A percentile compares a stretch with the other conserved stretches of the same genome.
Conservation (phyloP, 2,329 filamentous ascomycete genomes). For the Alternaria sp. region DNA sequence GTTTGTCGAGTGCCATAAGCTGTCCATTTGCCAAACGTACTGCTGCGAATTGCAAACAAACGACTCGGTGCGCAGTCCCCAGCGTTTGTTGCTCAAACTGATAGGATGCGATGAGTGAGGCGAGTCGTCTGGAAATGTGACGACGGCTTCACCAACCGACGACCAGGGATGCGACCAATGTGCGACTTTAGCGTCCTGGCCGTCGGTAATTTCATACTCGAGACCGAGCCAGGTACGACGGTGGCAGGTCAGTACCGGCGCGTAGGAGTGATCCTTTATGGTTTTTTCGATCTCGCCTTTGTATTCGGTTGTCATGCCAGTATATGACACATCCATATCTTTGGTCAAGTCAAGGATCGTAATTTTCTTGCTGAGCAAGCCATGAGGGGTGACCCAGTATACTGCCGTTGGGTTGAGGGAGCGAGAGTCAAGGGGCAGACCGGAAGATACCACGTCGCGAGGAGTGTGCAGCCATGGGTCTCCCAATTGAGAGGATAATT, state of each 20-base stretch:
- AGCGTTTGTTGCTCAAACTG: conserved; percentile 25
- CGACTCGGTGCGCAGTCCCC: conserved; percentile 28
- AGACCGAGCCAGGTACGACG: conserved; percentile 27
- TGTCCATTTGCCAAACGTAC: conserved; percentile 36
- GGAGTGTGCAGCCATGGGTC: conserved; percentile 24
- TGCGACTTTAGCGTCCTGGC: conserved; percentile 22
- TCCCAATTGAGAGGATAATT: conserved; percentile 4
- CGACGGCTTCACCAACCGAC: conserved; percentile 26
- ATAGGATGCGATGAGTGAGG: conserved; percentile 26
- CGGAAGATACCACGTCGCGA: conserved; percentile 19
- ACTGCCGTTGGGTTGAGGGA: conserved; percentile 30
- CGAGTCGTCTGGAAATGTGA: conserved; percentile 33
- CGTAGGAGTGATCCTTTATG: conserved; percentile 33
- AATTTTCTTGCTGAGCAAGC: conserved; percentile 29
- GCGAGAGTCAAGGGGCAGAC: conserved; percentile 25
- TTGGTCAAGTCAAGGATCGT: conserved; percentile 32
- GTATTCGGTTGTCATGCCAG: conserved; percentile 29
- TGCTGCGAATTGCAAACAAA: conserved; percentile 31
- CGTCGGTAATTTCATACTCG: conserved; percentile 29
- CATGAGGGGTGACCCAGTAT: conserved; percentile 36
- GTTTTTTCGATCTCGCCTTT: conserved; percentile 29
- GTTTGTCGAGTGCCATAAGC: conserved; percentile 27
- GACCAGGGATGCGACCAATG: conserved; percentile 33
- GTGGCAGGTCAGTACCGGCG: conserved; percentile 24
- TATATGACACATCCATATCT: conserved; percentile 27